Base-by-base conservation (phyloP, 805 yeast species). In the Nakazawaea holstii region DNA sequence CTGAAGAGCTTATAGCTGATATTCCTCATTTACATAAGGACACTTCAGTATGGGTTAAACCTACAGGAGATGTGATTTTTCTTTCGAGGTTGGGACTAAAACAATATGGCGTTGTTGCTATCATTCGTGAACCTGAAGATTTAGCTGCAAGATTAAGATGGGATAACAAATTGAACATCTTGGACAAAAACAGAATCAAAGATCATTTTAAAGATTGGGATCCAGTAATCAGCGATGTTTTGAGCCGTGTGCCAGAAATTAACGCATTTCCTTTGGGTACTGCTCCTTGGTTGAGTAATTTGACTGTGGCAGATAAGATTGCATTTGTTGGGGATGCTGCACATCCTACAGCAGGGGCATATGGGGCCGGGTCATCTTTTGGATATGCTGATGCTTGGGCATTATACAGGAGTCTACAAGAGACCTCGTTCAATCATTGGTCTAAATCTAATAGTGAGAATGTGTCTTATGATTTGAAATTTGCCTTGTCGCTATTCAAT, bases 1-100 rank as follows among this genome's bases (percentile, higher is more conserved):
- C 41, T 26, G 46, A 32, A 14, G 35, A 41, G 7, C 14, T 42
- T 11, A 5, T 51, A 17, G 27, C 35, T 2, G 42, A 49, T 32
- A 20, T 20, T 5, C 36, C 50, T 10, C 28, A 11, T 6, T 9
- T 51, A 10, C 50, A 48, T 14, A 17, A 46, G 38, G 54, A 51
- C 30, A 46, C 45, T 3, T 49, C 54, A 20, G 11, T 11, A 9
- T 36, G 39, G 39, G 20, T 9, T 8, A 15, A 24, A 5, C 26
- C 27, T 8, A 10, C 14, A 8, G 28, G 28, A 7, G 29, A 36
- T 17, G 27, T 36, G 3, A 20, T 36, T 8, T 36, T 15, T 8
- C 14, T 36, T 24, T 36, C 39, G 20, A 10, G 28, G 14, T 24
- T 36, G 10, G 39, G 39, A 17, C 15, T 36, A 14, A 10, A 17